Conservation (phyloP, 75 land plant genomes). For the Adiantum capillusveneris region DNA sequence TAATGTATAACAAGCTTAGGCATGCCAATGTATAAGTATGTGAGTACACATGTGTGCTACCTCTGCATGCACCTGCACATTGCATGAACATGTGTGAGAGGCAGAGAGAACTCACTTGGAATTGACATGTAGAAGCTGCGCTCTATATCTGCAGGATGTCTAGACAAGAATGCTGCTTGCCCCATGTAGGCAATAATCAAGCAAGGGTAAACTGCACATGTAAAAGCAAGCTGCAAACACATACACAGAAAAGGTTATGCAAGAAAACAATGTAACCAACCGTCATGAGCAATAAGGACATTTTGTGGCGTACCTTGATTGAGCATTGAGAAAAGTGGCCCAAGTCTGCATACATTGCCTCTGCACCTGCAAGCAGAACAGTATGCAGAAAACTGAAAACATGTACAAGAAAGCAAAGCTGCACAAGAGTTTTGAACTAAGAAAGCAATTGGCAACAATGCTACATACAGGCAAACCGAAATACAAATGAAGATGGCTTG, state of each 20-base stretch:
- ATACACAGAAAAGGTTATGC: too few species aligned
- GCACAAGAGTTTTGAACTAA: neutral
- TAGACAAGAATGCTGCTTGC: conserved; percentile 83
- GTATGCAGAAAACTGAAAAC: neutral
- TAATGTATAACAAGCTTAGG: too few species aligned
- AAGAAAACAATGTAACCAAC: too few species aligned
- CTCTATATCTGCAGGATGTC: conserved; percentile 25
- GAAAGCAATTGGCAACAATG: too few species aligned
- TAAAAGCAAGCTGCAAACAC: conserved; percentile 45
- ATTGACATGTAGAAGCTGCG: conserved; percentile 66
- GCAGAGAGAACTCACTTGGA: conserved; percentile 44
- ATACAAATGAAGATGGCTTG: too few species aligned
- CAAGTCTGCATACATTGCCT: conserved; percentile 57
- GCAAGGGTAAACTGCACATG: conserved; percentile 68
- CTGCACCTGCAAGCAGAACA: conserved; percentile 34
- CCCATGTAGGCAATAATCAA: conserved; percentile 84
- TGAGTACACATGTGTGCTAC: neutral
- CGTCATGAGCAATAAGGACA: too few species aligned
- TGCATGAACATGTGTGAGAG: neutral
- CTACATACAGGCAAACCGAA: too few species aligned
- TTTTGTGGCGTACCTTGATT: conserved; percentile 25
- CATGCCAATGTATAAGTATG: too few species aligned
- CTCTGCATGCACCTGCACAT: neutral
- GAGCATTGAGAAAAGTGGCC: conserved; percentile 47
- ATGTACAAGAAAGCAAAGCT: neutral